Evolutionary conservation across 306 rosid genomes (phyloP).

Genomic region (Oxytropis ochrocephala): DNA sequence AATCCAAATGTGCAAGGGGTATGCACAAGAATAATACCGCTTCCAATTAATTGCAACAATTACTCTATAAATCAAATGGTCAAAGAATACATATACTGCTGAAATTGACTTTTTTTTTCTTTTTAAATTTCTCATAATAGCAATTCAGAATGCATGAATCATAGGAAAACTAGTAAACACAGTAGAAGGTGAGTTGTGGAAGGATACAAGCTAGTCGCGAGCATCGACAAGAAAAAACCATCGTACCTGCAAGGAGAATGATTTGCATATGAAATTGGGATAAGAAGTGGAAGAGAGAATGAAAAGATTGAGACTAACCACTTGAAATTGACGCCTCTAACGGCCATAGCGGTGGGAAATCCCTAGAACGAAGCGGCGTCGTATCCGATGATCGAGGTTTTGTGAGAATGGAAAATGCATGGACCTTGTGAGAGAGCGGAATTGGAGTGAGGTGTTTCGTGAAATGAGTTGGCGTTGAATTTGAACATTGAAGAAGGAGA

Average conservation of each 20-base stretch:
- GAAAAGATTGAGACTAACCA: constrained; percentile 37
- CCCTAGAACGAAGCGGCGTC: constrained; percentile 21
- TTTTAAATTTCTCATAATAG: not conserved
- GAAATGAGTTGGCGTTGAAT: not conserved
- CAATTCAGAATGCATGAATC: not conserved
- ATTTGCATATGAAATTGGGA: not conserved
- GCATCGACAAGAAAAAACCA: constrained; percentile 85
- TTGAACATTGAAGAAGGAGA: not conserved
- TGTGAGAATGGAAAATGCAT: constrained; percentile 19
- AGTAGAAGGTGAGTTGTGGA: constrained; percentile 1
- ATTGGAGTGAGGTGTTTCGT: not conserved
- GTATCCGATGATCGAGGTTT: constrained; percentile 5
- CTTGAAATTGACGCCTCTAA: constrained; percentile 73
- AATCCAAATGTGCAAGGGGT: constrained; percentile 80
- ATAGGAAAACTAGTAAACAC: not conserved
- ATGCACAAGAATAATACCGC: constrained; percentile 53
- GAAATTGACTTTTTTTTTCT: not conserved
- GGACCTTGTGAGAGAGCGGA: constrained; percentile 4
- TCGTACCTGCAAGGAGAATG: constrained; percentile 53
- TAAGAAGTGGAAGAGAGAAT: not conserved
- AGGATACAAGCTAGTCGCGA: constrained; percentile 86
- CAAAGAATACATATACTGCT: constrained; percentile 15
- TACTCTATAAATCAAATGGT: constrained; percentile 36
- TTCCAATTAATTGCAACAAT: constrained; percentile 75
- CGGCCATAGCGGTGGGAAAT: constrained; percentile 42